A percentile compares a stretch with the other conserved stretches of the same genome.
Evolutionary conservation across 2,329 filamentous ascomycete species (phyloP).

Genomic region (Hypoxylon sp.): DNA sequence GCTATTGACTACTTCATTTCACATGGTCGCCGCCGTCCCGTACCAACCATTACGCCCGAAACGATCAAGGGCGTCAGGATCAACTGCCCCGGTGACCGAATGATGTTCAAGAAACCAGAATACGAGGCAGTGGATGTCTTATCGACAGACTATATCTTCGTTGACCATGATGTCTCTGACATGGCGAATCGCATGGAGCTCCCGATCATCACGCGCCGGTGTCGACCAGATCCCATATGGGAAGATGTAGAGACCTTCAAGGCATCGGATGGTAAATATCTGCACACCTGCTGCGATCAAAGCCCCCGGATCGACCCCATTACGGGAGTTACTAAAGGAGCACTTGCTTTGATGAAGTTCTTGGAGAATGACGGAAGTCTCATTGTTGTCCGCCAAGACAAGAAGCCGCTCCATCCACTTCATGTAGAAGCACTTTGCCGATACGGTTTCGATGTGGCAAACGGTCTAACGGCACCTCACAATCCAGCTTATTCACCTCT

Average conservation of each 20-base stretch:
- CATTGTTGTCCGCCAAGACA: conserved; percentile 20
- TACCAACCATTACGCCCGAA: too few species aligned
- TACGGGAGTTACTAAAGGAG: conserved; percentile 1
- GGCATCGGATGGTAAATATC: conserved; percentile 8
- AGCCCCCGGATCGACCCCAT: neutral
- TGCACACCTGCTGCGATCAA: conserved; percentile 13
- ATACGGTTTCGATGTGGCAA: conserved; percentile 9
- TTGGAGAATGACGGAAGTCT: conserved; percentile 12
- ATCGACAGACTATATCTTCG: conserved; percentile 13
- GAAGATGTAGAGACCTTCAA: conserved; percentile 9
- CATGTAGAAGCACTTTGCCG: conserved; percentile 14
- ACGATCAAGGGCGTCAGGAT: conserved; percentile 30
- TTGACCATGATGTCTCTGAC: conserved; percentile 15
- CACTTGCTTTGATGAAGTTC: conserved; percentile 6
- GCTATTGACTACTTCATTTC: conserved; percentile 23
- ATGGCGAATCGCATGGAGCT: conserved; percentile 30
- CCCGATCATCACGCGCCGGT: conserved; percentile 25
- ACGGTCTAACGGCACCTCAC: neutral
- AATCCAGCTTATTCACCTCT: neutral
- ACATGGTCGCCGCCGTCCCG: neutral
- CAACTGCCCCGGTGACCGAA: conserved; percentile 32
- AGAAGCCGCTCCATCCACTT: conserved; percentile 15
- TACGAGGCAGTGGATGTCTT: conserved; percentile 29
- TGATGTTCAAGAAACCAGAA: conserved; percentile 22
- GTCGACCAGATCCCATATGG: conserved; percentile 26